Percentiles rank a stretch among this genome's conserved stretches.
These are phyloP conservation scores for Lanzia echinophila DNA, from an alignment of 2,329 filamentous ascomycete genomes.

Conservation along the genomic window DNA sequence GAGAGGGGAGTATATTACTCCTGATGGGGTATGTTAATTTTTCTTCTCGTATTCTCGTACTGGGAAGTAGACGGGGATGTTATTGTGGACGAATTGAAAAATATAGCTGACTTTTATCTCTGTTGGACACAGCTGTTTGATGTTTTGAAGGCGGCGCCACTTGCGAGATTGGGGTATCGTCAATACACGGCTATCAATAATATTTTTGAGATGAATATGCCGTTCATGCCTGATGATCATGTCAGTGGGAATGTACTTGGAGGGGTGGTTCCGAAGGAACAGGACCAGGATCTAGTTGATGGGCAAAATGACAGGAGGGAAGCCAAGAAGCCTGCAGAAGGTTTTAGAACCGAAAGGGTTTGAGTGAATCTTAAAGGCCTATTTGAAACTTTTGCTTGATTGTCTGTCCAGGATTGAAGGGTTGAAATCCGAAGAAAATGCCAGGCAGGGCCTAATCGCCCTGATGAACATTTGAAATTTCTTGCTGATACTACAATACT, in stretches of 20 bases:
- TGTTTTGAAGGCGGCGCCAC: constrained; percentile 13
- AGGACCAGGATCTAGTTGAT: too few relatives aligned
- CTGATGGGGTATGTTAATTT: neutral
- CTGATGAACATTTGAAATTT: too few relatives aligned
- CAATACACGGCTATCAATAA: constrained; percentile 15
- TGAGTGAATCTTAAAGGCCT: neutral
- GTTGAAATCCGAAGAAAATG: too few relatives aligned
- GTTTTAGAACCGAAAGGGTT: neutral
- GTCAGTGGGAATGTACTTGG: constrained; percentile 6
- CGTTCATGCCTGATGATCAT: constrained; percentile 17
- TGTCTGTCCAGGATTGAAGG: too few relatives aligned
- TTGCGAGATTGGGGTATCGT: constrained; percentile 15
- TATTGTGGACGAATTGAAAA: too few relatives aligned
- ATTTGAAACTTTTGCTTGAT: too few relatives aligned
- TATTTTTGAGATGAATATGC: constrained; percentile 14
- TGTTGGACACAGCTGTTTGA: constrained; percentile 10
- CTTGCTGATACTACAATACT: too few relatives aligned
- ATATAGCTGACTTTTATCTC: too few relatives aligned
- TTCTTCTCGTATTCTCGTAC: neutral
- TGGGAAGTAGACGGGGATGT: neutral
- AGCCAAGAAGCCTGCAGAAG: neutral
- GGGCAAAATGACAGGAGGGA: too few relatives aligned
- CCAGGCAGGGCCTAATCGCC: too few relatives aligned
- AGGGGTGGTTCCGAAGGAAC: neutral
- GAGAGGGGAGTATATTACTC: constrained; percentile 15